Conservation (phyloP, 148 eudicot species). For the Silene latifolia region DNA sequence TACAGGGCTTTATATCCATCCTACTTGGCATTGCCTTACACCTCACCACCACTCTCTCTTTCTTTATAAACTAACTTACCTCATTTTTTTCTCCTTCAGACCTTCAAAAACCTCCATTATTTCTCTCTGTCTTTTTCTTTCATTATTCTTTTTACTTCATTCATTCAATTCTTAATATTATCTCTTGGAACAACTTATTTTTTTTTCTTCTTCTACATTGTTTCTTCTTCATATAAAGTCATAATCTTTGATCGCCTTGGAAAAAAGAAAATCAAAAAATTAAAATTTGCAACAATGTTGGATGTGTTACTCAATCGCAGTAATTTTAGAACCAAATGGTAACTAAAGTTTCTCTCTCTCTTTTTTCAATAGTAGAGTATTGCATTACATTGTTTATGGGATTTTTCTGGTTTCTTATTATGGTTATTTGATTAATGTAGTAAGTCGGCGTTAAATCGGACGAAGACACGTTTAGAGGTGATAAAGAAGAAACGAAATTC, state of each 20-base stretch:
- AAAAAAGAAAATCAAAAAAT: too few species aligned
- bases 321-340: slow-evolving; percentile 69
- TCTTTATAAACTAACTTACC: background rate
- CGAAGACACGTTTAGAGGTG: slow-evolving; percentile 50
- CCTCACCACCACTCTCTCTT: background rate
- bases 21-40: background rate
- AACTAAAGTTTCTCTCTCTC: too few species aligned
- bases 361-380: background rate
- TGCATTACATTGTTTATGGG: background rate
- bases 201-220: too few species aligned
- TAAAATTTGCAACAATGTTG: slow-evolving; percentile 36
- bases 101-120: background rate
- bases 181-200: too few species aligned
- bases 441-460: slow-evolving; percentile 57
- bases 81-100: too few species aligned
- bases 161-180: too few species aligned
- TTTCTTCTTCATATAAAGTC: too few species aligned
- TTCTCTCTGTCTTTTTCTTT: background rate
- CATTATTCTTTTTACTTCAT: background rate
- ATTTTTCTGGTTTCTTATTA: background rate
- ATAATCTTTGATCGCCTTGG: too few species aligned
- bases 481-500: slow-evolving; percentile 72
- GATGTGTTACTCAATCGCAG: slow-evolving; percentile 47
- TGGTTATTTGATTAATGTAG: slow-evolving; percentile 27
- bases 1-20: background rate